These are phyloP conservation scores for Irineochytrium annulatum DNA, from an alignment of 192 early-diverging fungal species.

Conservation along the genomic window DNA sequence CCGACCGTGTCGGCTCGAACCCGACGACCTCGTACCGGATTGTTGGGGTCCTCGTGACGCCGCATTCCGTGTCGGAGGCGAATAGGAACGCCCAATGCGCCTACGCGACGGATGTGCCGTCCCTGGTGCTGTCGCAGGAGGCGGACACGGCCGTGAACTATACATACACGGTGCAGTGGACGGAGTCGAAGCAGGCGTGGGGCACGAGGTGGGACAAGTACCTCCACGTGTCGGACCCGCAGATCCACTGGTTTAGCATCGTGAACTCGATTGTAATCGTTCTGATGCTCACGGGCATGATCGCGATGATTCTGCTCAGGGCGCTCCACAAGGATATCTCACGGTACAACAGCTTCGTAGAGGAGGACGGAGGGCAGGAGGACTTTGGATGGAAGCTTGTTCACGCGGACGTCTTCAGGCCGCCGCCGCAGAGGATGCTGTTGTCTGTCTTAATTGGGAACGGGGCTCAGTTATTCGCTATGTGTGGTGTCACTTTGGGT, in stretches of 20 bases:
- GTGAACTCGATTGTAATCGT: slow-evolving; percentile 58
- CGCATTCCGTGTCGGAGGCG: slow-evolving; percentile 51
- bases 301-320: slow-evolving; percentile 55
- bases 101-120: slow-evolving; percentile 11
- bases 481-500: slow-evolving; percentile 50
- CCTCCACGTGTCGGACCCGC: slow-evolving; percentile 45
- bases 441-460: slow-evolving; percentile 53
- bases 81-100: slow-evolving; percentile 14
- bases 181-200: slow-evolving; percentile 37
- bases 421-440: slow-evolving; percentile 48
- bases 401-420: slow-evolving; percentile 58
- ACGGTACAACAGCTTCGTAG: slow-evolving; percentile 51
- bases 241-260: slow-evolving; percentile 63
- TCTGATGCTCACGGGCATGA: slow-evolving; percentile 53
- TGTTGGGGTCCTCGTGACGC: slow-evolving; percentile 80
- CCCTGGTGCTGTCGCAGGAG: slow-evolving; percentile 17
- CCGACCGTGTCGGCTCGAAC: too few species aligned
- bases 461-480: slow-evolving; percentile 52
- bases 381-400: slow-evolving; percentile 68
- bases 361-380: slow-evolving; percentile 53
- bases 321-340: slow-evolving; percentile 58
- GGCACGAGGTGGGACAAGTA: slow-evolving; percentile 61
- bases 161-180: slow-evolving; percentile 52
- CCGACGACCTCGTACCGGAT: slow-evolving; percentile 71
- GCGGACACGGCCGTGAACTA: slow-evolving; percentile 33